Evolutionary conservation across 2,329 filamentous ascomycete species (phyloP).

Genomic region (Epichloe brachyelytri): DNA sequence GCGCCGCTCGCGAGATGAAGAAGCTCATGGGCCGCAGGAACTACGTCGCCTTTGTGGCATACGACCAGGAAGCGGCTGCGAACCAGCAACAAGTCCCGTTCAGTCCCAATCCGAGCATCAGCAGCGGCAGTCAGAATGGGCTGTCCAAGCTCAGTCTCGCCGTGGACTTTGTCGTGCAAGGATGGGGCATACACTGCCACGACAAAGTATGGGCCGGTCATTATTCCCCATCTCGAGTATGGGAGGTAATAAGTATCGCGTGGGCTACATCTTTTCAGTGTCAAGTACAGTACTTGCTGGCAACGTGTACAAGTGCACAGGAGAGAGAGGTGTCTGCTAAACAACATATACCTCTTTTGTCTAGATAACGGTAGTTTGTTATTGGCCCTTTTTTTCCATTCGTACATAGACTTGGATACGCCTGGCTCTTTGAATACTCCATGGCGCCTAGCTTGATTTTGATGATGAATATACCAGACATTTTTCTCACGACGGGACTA

Average conservation of each 20-base stretch:
- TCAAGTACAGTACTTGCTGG: too few species aligned
- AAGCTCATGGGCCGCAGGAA: slow-evolving; percentile 89
- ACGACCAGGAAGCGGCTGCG: slow-evolving; percentile 60
- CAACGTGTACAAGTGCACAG: too few species aligned
- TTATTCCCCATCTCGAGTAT: slow-evolving; percentile 76
- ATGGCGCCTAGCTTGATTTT: not conserved
- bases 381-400: not conserved
- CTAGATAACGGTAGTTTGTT: not conserved
- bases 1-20: slow-evolving; percentile 69
- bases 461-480: too few species aligned
- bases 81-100: slow-evolving; percentile 29
- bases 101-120: slow-evolving; percentile 23
- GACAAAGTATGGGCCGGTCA: slow-evolving; percentile 93
- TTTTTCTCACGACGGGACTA: too few species aligned
- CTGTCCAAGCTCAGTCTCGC: slow-evolving; percentile 67
- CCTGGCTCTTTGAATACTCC: not conserved
- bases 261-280: not conserved
- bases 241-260: slow-evolving; percentile 27
- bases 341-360: not conserved
- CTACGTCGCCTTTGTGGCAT: slow-evolving; percentile 87
- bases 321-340: not conserved
- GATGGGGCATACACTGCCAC: slow-evolving; percentile 70
- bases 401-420: not conserved
- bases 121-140: slow-evolving; percentile 27
- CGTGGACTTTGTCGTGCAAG: slow-evolving; percentile 94